Evolutionary conservation across 1,284 basidiomycete genomes (phyloP), one percentile per base, ranked within the genome.

Genomic region (Cryptococcus sp.): DNA sequence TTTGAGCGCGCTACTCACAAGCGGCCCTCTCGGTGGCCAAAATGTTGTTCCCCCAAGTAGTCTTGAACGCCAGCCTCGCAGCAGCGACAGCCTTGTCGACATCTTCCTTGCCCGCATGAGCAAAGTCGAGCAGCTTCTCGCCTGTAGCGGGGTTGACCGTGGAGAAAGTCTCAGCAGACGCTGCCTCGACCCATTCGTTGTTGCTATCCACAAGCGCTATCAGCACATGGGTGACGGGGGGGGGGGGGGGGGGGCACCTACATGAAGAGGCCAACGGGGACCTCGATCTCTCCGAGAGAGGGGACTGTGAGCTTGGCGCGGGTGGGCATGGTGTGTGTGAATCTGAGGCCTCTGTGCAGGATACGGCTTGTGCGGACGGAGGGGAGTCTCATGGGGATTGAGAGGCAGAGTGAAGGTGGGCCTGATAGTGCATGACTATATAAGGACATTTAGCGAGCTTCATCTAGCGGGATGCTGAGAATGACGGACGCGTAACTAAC

Each of bases 181-280:
- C 59, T 1, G 70, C 63, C 9, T 62, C 55, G 47, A 66, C 60
- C 63, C 64, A 72, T 63, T 71, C 60, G 54, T 70, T 70, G 60
- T 72, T 64, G 52, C 72, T 73, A 52, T 21, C 36, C 40, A 50
- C 46, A 38, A 46, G 52, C 59, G 60, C 45, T 24, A 48, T 56
- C 40, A 53, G 44, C 35, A 11, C 5, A 23, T 33, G 8, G 37
- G 1, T 33, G 23, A 24, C 84, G 21, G 7, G 28, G 16, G n/a
- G 1, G 44, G 11, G 16, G 12, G 28, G 21, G 23, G 18, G 7
- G 28, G 18, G 45, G 2, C 43, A 59, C 61, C 60, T 50, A 74
- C 70, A 96, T 94, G 80, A 93, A 95, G 43, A 95, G 82, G 36
- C 90, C 91, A 4, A 88, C 90, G 16, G 85, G 85, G 36, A 91